Evolutionary conservation across 1,284 basidiomycete species (phyloP), one percentile per base, ranked within the genome.

Genomic region (Exobasidium cylindrosporum): DNA sequence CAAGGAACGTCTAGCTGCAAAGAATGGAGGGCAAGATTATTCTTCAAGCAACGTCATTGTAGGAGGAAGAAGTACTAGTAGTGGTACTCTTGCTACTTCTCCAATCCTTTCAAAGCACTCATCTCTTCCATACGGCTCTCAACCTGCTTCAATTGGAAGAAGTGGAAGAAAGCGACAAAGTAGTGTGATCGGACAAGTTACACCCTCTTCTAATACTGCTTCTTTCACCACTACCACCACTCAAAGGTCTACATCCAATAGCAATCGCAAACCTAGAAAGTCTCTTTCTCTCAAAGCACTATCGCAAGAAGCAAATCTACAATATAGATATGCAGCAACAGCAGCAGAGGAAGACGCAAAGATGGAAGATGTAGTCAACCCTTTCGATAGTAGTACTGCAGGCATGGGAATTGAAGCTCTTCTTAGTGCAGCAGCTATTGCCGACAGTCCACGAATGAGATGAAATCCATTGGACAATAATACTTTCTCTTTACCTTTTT

Each of bases 391-490:
- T 26, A 23, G 29, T 23, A 26, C 53, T 35, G 14, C 21, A 3
- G 53, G 14, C 3, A 26, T 55, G 21, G 53, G 53, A 23, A 55
- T 55, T 28, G 53, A 55, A 29, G 53, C 53, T 35, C 30, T 55
- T 14, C 53, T 55, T 3, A 55, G 53, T 44, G 53, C 53, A 4
- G 53, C 53, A 30, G 53, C 53, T 5, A 55, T 55, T 32, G 53
- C 53, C 29, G 53, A 55, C 32, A 50, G 47, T 50, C n/a, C n/a
- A 13, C n/a, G 26, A 14, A 6, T 28, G 26, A 4, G 10, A 17
- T 6, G 17, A 7, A 2, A 21, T 2, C 26, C 47, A 50, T 50
- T 13, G 35, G n/a, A 43, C 35, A 43, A 43, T 43, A 10, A 10
- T 10, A n/a, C n/a, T 43, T n/a, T 43, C 35, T 10, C 35, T n/a